phyloP scores from a whole-genome alignment of 345 rosid genomes.

The Laguncularia racemosa region DNA sequence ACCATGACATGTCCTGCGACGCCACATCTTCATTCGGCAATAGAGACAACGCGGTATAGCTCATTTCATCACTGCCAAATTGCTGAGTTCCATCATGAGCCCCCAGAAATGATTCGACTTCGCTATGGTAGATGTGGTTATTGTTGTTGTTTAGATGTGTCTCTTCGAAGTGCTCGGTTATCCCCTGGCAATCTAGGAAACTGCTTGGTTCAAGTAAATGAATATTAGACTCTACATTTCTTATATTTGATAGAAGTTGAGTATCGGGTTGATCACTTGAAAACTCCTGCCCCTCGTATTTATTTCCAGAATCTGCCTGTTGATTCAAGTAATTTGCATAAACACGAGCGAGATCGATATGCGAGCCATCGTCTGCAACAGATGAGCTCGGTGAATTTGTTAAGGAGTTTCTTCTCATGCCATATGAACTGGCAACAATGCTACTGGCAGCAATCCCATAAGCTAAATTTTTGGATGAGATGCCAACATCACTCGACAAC shows the following conservation, averaged over 20 bases:
- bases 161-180: constrained; percentile 10
- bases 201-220: constrained; percentile 6
- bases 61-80: background rate
- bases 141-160: constrained; percentile 5
- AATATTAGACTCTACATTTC: background rate
- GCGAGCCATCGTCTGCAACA: constrained; percentile 14
- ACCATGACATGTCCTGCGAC: background rate
- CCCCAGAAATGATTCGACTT: constrained; percentile 18
- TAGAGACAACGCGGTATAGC: background rate
- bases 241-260: constrained; percentile 3
- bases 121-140: constrained; percentile 1
- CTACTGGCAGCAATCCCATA: constrained; percentile 1
- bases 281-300: background rate
- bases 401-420: background rate
- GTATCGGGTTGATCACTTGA: background rate
- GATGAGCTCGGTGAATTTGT: constrained; percentile 5
- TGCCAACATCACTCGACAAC: constrained; percentile 8
- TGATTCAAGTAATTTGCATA: constrained; percentile 52
- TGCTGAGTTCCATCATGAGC: constrained; percentile 3
- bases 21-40: constrained; percentile 3
- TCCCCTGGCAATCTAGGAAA: constrained; percentile 12
- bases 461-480: constrained; percentile 7
- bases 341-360: constrained; percentile 49
- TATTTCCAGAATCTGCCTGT: constrained; percentile 9
- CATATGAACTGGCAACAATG: constrained; percentile 1